Base-by-base conservation (phyloP, 1,284 basidiomycete genomes). In the Cryptococcus jaspeensis region DNA sequence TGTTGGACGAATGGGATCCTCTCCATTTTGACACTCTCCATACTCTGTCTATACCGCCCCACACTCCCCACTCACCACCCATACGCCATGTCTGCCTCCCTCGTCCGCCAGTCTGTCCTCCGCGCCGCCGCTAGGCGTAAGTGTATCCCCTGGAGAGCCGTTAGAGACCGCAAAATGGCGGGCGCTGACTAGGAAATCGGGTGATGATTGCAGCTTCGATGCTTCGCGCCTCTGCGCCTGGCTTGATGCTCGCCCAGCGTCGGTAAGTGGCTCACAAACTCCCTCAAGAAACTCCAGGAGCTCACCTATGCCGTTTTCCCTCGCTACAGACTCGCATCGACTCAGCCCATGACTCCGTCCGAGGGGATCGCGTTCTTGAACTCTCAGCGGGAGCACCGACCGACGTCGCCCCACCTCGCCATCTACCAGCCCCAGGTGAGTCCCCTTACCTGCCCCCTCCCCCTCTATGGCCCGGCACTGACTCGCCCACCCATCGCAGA, bases 381-480 rank as follows among this genome's bases (percentile, higher is more conserved):
- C 82, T 76, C 84, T 63, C 93, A 97, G 77, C 86, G 95, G 63
- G 80, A 89, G 50, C 80, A 82, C 50, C 87, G 95, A 32, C 95
- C 96, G 18, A 88, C 83, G 56, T 90, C 88, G 69, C 95, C 96
- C 22, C 92, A 97, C 78, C 88, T 94, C 69, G 90, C 90, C 49
- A 97, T 98, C 78, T 99, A 98, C 81, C 90, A 96, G 77, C 92
- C 92, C 20, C 94, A 97, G 77, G 78, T 92, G 41, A 39, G 68
- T 62, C 25, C 6, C 3, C 16, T 41, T 32, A 40, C 13, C 3
- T 22, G 18, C 18, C 23, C 40, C 42, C 51, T 20, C 18, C 23
- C 32, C 16, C 20, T 23, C 13, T 5, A 2, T 7, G 16, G 6
- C 16, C 55, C 35, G 23, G 36, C 22, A 35, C 22, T n/a, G 15